phyloP scores from a whole-genome alignment of 257 asterid species.

The Primulina tabacum region DNA sequence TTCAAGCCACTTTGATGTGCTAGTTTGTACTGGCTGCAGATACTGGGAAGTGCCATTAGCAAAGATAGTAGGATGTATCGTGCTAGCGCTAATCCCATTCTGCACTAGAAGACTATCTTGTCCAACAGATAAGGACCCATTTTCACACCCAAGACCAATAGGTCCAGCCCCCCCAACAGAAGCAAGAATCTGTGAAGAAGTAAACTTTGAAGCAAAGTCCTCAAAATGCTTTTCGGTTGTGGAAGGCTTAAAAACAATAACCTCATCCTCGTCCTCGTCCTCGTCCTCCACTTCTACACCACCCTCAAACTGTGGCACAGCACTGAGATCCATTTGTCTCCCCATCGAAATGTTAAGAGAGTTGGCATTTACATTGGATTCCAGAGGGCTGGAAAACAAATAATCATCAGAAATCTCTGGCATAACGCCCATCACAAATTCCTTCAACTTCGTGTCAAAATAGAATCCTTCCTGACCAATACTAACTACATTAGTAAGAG shows the following conservation, averaged over 20 bases:
- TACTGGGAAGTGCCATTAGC: constrained; percentile 38
- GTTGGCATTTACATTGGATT: constrained; percentile 29
- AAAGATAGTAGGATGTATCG: constrained; percentile 31
- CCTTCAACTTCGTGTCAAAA: constrained; percentile 56
- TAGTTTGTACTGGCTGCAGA: constrained; percentile 45
- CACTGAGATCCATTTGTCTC: constrained; percentile 26
- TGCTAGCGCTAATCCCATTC: constrained; percentile 34
- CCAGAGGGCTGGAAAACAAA: constrained; percentile 31
- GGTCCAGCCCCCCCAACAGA: constrained; percentile 33
- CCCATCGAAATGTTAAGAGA: constrained; percentile 30
- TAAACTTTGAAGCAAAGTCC: constrained; percentile 35
- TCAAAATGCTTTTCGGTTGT: constrained; percentile 55
- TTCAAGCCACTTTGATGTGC: constrained; percentile 46
- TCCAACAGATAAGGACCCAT: constrained; percentile 38
- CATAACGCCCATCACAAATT: constrained; percentile 64
- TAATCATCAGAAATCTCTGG: constrained; percentile 56
- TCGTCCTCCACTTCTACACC: constrained; percentile 36
- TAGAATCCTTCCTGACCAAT: constrained; percentile 64
- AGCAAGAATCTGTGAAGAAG: constrained; percentile 31
- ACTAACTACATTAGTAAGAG: constrained; percentile 61
- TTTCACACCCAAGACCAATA: constrained; percentile 35
- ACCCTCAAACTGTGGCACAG: constrained; percentile 34
- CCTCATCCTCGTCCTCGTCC: constrained; percentile 82
- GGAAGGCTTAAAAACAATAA: constrained; percentile 81
- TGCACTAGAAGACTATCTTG: constrained; percentile 42